Percentiles rank a stretch among this genome's conserved stretches.
These are phyloP conservation scores for Fusarium sp. DNA, from an alignment of 2,329 filamentous ascomycete species.

Conservation along the genomic window DNA sequence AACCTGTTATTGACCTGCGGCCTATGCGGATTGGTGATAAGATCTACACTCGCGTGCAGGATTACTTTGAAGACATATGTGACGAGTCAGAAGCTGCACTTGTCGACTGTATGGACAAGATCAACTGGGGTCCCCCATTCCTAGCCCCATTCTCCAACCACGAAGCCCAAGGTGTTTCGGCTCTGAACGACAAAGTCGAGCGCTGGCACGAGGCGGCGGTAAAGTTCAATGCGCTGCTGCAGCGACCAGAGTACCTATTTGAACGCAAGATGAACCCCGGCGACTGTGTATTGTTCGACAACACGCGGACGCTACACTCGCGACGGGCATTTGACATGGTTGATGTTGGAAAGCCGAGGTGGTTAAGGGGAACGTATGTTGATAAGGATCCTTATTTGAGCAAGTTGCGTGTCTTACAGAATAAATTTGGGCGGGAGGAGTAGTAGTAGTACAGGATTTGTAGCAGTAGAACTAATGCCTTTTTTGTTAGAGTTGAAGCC, in stretches of 20 bases:
- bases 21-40: not conserved
- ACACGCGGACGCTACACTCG: not conserved
- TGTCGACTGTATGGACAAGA: constrained; percentile 4
- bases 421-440: not conserved
- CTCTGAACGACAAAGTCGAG: not conserved
- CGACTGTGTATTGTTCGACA: not conserved
- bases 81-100: not conserved
- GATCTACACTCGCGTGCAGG: not conserved
- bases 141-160: constrained; percentile 8
- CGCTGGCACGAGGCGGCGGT: not conserved
- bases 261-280: not conserved
- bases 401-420: constrained; percentile 2
- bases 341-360: constrained; percentile 9
- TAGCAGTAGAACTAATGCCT: too few species aligned
- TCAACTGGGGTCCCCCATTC: constrained; percentile 10
- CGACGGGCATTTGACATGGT: constrained; percentile 1
- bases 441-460: too few species aligned
- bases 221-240: not conserved
- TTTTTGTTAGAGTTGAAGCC: too few species aligned
- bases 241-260: not conserved
- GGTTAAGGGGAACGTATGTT: constrained; percentile 11
- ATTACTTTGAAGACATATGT: not conserved
- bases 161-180: not conserved
- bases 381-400: constrained; percentile 12
- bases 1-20: constrained; percentile 11